Evolutionary conservation across 768 basidiomycete species (phyloP).

Genomic region (Phanerochaete carnosa): DNA sequence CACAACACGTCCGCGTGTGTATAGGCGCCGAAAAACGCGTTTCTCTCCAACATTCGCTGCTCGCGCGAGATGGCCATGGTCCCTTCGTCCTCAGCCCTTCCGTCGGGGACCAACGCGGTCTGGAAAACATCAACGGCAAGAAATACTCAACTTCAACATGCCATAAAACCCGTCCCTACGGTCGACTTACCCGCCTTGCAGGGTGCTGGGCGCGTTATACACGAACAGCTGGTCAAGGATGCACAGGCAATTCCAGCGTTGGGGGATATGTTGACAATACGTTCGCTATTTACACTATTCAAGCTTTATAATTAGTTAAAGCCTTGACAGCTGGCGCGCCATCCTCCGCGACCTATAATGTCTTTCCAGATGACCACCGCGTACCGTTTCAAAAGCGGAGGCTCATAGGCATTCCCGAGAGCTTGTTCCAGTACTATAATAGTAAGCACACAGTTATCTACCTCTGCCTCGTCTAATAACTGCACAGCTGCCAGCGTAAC

Average conservation of each 20-base stretch:
- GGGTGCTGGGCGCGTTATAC: constrained; percentile 62
- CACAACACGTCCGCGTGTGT: neutral
- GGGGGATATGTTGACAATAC: constrained; percentile 60
- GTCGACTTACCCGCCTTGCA: constrained; percentile 64
- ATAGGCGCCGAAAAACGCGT: constrained; percentile 9
- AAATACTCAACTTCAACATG: constrained; percentile 1
- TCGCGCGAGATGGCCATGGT: constrained; percentile 9
- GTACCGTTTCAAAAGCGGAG: constrained; percentile 79
- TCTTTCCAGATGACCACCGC: constrained; percentile 73
- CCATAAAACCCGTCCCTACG: constrained; percentile 19
- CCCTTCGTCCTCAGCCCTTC: constrained; percentile 4
- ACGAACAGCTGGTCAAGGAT: constrained; percentile 71
- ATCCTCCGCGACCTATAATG: constrained; percentile 74
- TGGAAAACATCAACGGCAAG: neutral
- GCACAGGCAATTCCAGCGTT: constrained; percentile 72
- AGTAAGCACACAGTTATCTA: constrained; percentile 34
- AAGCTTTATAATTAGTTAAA: neutral
- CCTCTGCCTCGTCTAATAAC: constrained; percentile 14
- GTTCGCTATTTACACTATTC: constrained; percentile 36
- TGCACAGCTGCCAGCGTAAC: constrained; percentile 59
- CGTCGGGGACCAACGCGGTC: neutral
- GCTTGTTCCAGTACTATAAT: constrained; percentile 74
- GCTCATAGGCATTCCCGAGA: constrained; percentile 74
- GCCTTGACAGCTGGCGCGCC: constrained; percentile 49
- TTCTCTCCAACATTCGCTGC: constrained; percentile 9